A percentile compares a stretch with the other conserved stretches of the same genome.
Conservation (phyloP, 2,329 filamentous ascomycete genomes). For the Colletotrichum cereale region DNA sequence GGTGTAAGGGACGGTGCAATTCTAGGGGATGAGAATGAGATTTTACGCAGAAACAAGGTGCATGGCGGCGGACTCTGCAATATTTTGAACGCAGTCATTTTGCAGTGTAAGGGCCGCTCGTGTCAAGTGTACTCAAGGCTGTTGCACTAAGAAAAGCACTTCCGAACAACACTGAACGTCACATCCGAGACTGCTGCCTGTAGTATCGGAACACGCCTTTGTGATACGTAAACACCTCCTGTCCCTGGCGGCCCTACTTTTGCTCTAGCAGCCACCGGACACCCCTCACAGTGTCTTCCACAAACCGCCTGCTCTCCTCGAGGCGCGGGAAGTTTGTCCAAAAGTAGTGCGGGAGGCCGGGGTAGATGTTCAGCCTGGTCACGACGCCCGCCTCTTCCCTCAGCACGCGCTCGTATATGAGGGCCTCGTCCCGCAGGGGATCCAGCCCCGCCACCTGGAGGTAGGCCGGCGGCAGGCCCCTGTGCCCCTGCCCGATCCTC, state of each 20-base stretch:
- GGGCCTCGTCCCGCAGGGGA: constrained; percentile 62
- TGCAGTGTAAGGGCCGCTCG: no score
- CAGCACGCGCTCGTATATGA: constrained; percentile 64
- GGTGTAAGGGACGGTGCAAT: no score
- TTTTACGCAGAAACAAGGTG: no score
- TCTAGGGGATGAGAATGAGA: no score
- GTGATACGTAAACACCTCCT: no score
- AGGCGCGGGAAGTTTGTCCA: constrained; percentile 29
- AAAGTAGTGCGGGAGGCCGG: constrained; percentile 37
- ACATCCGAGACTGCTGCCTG: not conserved
- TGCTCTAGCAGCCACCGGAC: constrained; percentile 30
- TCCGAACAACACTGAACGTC: not conserved
- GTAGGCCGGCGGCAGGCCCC: constrained; percentile 32
- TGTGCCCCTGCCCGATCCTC: constrained; percentile 11
- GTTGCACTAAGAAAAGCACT: not conserved
- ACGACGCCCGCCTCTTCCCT: constrained; percentile 58
- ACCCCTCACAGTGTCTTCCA: constrained; percentile 24
- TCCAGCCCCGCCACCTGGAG: constrained; percentile 65
- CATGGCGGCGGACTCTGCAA: no score
- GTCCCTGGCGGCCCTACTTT: not conserved
- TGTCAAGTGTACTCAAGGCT: not conserved
- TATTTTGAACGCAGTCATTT: no score
- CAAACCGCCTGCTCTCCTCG: constrained; percentile 16
- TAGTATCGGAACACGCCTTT: not conserved
- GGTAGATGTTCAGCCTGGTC: constrained; percentile 54